phyloP scores from a whole-genome alignment of 352 stramenopile genomes.

The Pythium apleroticum region DNA sequence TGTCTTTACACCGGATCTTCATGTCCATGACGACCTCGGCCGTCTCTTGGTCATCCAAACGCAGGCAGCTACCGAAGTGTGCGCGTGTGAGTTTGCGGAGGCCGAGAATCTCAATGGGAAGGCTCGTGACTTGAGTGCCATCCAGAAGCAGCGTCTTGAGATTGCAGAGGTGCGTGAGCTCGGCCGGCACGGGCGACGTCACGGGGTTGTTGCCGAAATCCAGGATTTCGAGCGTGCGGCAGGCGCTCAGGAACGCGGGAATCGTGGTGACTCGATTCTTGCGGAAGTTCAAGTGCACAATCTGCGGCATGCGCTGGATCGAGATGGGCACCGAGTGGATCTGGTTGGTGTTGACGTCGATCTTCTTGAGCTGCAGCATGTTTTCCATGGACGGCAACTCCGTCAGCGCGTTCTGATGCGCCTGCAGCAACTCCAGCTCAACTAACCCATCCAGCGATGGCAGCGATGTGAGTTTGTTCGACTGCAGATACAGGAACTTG shows the following conservation, averaged over 20 bases:
- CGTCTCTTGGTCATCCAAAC: constrained; percentile 68
- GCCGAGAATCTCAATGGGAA: constrained; percentile 68
- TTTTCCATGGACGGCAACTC: constrained; percentile 63
- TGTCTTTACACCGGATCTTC: constrained; percentile 43
- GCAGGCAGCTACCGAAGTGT: constrained; percentile 51
- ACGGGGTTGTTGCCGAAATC: constrained; percentile 72
- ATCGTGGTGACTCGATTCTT: constrained; percentile 60
- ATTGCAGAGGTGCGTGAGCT: constrained; percentile 43
- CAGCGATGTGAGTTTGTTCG: constrained; percentile 48
- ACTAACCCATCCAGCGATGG: constrained; percentile 47
- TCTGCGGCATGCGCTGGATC: constrained; percentile 54
- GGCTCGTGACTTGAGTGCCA: constrained; percentile 37
- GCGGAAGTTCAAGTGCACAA: constrained; percentile 66
- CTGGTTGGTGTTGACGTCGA: constrained; percentile 77
- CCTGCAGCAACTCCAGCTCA: constrained; percentile 61
- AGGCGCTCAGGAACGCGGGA: constrained; percentile 41
- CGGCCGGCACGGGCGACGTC: constrained; percentile 35
- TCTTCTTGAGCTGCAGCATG: constrained; percentile 62
- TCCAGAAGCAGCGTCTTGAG: constrained; percentile 75
- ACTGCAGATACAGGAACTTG: constrained; percentile 53
- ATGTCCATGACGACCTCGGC: constrained; percentile 63
- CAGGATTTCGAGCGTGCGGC: constrained; percentile 62
- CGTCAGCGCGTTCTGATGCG: constrained; percentile 62
- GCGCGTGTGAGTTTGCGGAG: constrained; percentile 52
- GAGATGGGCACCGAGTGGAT: constrained; percentile 47